A percentile compares a stretch with the other conserved stretches of the same genome.
phyloP scores from a whole-genome alignment of 352 stramenopile species.

The Plasmopara halstedii region DNA sequence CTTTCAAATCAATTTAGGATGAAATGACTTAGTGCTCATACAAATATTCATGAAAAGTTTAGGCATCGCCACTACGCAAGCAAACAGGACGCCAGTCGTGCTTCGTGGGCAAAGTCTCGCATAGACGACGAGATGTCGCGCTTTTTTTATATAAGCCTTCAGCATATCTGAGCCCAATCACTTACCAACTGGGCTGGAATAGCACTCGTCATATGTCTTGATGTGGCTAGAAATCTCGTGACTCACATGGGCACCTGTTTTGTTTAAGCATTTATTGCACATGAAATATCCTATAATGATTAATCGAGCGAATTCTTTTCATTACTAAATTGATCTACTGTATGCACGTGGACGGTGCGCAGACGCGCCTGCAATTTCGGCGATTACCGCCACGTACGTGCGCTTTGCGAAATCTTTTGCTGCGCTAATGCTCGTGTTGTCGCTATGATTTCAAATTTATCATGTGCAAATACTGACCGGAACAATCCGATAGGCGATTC shows the following conservation, averaged over 20 bases:
- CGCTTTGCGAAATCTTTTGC: not conserved
- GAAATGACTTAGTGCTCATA: no score
- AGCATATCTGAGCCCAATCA: no score
- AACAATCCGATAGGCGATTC: not conserved
- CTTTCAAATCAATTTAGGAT: no score
- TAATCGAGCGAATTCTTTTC: no score
- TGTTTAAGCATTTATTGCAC: no score
- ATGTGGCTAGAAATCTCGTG: no score
- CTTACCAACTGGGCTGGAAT: not conserved
- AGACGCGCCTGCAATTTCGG: not conserved
- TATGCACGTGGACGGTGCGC: not conserved
- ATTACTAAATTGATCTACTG: no score
- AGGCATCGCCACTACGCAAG: conserved; percentile 3
- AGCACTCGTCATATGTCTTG: not conserved
- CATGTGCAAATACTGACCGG: no score
- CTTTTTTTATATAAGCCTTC: not conserved
- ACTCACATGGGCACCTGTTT: no score
- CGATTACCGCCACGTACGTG: not conserved
- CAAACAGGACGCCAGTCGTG: conserved; percentile 7
- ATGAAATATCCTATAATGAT: no score
- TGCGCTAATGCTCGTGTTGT: not conserved
- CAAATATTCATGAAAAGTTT: conserved; percentile 5
- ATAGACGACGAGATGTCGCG: conserved; percentile 1
- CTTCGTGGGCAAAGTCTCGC: conserved; percentile 4
- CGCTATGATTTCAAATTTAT: not conserved